These are phyloP conservation scores for Rhodotorula glutinis DNA, from an alignment of 1,284 basidiomycete species.

Conservation along the genomic window DNA sequence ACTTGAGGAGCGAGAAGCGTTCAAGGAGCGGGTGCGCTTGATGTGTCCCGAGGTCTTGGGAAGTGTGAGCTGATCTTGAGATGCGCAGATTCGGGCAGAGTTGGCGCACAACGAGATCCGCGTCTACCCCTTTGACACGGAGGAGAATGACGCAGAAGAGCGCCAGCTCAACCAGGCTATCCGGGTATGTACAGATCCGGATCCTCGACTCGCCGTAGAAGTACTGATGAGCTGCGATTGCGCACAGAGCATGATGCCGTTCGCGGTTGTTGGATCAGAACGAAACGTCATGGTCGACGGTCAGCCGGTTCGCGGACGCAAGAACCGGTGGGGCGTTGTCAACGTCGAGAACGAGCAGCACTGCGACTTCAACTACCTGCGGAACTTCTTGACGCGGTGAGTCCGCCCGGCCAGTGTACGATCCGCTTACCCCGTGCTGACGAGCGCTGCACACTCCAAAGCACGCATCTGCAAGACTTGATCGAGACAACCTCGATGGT, in stretches of 20 bases:
- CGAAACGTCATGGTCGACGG: constrained; percentile 91
- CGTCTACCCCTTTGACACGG: constrained; percentile 93
- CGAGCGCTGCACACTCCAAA: constrained; percentile 45
- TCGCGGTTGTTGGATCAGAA: constrained; percentile 95
- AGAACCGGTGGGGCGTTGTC: constrained; percentile 97
- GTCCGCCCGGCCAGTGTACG: constrained; percentile 36
- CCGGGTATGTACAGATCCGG: constrained; percentile 58
- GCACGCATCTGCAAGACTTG: constrained; percentile 95
- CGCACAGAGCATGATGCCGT: constrained; percentile 81
- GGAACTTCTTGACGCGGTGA: constrained; percentile 90
- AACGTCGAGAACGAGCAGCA: constrained; percentile 95
- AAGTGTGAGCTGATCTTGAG: background rate
- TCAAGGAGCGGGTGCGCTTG: constrained; percentile 77
- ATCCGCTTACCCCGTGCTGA: background rate
- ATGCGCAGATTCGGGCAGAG: constrained; percentile 78
- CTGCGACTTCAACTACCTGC: constrained; percentile 96
- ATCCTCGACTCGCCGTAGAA: background rate
- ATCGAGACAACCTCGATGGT: constrained; percentile 98
- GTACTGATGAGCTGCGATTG: background rate
- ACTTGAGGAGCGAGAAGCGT: constrained; percentile 82
- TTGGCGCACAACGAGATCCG: constrained; percentile 89
- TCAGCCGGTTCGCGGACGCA: constrained; percentile 88
- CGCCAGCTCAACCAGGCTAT: constrained; percentile 85
- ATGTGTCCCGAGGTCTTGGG: background rate
- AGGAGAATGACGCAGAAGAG: constrained; percentile 89